Evolutionary conservation across 768 basidiomycete species (phyloP).

Genomic region (Suillus variegatus): DNA sequence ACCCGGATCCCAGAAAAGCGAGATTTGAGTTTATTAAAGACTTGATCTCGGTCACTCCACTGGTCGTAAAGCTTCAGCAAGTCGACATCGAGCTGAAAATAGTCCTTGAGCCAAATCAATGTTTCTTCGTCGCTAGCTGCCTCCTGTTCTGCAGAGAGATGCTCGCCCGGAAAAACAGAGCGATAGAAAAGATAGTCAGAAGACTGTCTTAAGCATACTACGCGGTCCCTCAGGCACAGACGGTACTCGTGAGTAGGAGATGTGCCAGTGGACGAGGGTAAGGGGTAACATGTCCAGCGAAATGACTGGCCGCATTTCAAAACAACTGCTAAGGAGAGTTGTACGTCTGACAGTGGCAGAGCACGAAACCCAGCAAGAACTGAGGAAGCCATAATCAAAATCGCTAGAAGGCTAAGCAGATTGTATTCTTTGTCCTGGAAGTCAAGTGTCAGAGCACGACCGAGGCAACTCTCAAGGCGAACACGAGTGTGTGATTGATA

Average conservation of each 20-base stretch:
- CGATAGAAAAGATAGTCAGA: slow-evolving; percentile 67
- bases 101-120: slow-evolving; percentile 73
- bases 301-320: slow-evolving; percentile 86
- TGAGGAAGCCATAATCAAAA: slow-evolving; percentile 8
- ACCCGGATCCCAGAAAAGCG: slow-evolving; percentile 84
- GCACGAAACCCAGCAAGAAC: slow-evolving; percentile 49
- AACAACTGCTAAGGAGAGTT: slow-evolving; percentile 77
- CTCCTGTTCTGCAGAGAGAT: slow-evolving; percentile 33
- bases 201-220: slow-evolving; percentile 81
- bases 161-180: slow-evolving; percentile 56
- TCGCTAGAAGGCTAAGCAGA: not conserved
- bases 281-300: slow-evolving; percentile 67
- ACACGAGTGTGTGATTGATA: not conserved
- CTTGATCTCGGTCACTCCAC: slow-evolving; percentile 74
- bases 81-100: slow-evolving; percentile 86
- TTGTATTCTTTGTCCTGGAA: not conserved
- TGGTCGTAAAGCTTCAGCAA: slow-evolving; percentile 68
- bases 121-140: slow-evolving; percentile 60
- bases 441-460: not conserved
- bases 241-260: slow-evolving; percentile 66
- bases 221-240: slow-evolving; percentile 77
- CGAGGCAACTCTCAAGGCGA: not conserved
- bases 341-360: slow-evolving; percentile 60
- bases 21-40: slow-evolving; percentile 65
- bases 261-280: slow-evolving; percentile 24